Evolutionary conservation across 1,139 yeast genomes (phyloP), one percentile per base, ranked within the genome.

Genomic region (Diutina scorzettiae): DNA sequence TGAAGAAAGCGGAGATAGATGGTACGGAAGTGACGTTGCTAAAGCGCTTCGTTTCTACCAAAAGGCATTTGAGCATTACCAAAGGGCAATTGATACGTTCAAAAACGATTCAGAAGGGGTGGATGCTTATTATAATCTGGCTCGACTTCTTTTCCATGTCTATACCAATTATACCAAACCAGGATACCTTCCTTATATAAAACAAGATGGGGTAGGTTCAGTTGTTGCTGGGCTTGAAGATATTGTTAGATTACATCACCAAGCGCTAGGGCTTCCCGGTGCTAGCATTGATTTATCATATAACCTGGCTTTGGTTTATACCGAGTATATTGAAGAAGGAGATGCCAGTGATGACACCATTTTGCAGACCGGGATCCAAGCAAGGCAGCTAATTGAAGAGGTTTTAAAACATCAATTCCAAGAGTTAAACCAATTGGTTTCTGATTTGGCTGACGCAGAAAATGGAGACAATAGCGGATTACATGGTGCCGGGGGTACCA

Each of bases 1-100:
- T 42, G 81, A 75, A 50, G 79, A 73, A 47, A 68, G 71, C 9
- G 81, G 78, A 0, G 81, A 75, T 49, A 55, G 80, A 43, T 75
- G 80, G 80, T 54, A 70, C 17, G 67, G 74, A 0, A 71, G 78
- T 0, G 80, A 75, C 49, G 52, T 74, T 27, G 56, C 76, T 4
- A 75, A 75, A 49, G 68, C 73, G 1, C 54, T 75, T 30, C 53
- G 81, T 34, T 74, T 74, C 50, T 75, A 72, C 53, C 75, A 73
- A 49, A 60, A 63, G 43, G 76, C 79, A 0, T 71, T 64, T 46
- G 44, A 47, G 3, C 47, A 53, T 34, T 75, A 74, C 47, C 44
- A 51, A 12, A 47, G 49, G 27, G 64, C 73, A 2, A 53, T 29
- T 21, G 23, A 16, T 12, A 12, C 16, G 64, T n/a, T n/a, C n/a